These are phyloP conservation scores for Penicillium janthinellum DNA, from an alignment of 2,329 filamentous ascomycete genomes.

Conservation along the genomic window DNA sequence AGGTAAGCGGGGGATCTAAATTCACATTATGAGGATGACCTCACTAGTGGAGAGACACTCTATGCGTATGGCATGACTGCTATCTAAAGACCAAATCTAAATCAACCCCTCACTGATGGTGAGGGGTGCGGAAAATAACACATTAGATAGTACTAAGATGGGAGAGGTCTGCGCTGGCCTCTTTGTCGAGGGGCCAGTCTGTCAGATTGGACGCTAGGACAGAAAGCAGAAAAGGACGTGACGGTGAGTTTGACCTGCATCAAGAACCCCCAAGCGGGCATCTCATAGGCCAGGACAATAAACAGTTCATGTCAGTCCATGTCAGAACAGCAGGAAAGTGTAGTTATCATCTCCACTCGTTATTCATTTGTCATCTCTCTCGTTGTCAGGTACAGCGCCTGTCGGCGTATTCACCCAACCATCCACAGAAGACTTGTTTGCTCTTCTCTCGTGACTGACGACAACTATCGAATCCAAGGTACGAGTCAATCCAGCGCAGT, in stretches of 20 bases:
- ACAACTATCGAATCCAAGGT: neutral
- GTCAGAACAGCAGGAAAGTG: conserved; percentile 18
- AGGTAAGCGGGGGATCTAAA: neutral
- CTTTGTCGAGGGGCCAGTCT: conserved; percentile 11
- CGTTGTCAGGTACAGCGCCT: neutral
- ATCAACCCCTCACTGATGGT: neutral
- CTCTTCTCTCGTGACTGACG: conserved; percentile 5
- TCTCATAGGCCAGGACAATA: neutral
- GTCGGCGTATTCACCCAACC: conserved; percentile 10
- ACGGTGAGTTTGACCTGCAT: conserved; percentile 14
- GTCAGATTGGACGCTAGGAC: conserved; percentile 4
- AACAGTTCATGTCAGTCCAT: neutral
- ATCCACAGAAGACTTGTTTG: neutral
- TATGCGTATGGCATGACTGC: conserved; percentile 5
- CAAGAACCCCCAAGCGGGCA: neutral
- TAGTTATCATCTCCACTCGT: neutral
- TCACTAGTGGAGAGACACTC: conserved; percentile 3
- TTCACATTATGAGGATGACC: neutral
- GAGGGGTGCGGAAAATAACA: neutral
- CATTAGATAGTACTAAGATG: neutral
- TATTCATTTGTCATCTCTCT: neutral
- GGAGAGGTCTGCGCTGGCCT: neutral
- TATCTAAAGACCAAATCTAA: conserved; percentile 19
- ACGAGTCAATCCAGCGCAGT: neutral
- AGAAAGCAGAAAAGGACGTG: conserved; percentile 2